Percentiles rank a stretch among this genome's conserved stretches.
Evolutionary conservation across 2,329 filamentous ascomycete species (phyloP).

Genomic region (Chalaropsis ovoidea): DNA sequence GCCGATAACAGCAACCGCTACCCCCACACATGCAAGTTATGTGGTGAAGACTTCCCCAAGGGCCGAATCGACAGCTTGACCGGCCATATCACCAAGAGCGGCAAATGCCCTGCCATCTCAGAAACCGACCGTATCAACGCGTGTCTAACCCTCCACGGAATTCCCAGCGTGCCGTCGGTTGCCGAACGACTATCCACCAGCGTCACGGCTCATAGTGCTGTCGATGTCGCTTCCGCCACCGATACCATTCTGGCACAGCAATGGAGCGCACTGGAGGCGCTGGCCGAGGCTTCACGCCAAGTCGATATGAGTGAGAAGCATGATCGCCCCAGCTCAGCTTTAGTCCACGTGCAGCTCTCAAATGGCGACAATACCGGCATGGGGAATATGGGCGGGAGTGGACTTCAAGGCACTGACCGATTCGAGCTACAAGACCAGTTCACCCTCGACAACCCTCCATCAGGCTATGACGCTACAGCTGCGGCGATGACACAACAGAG

Average conservation of each 20-base stretch:
- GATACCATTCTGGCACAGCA: constrained; percentile 41
- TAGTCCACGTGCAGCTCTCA: constrained; percentile 33
- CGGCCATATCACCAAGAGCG: constrained; percentile 62
- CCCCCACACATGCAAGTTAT: constrained; percentile 79
- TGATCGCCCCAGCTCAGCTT: constrained; percentile 31
- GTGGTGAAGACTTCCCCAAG: constrained; percentile 81
- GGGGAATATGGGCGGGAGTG: constrained; percentile 15
- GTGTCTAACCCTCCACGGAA: constrained; percentile 60
- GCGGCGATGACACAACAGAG: constrained; percentile 21
- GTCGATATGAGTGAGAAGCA: constrained; percentile 57
- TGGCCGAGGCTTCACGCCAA: constrained; percentile 79
- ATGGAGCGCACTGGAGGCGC: constrained; percentile 73
- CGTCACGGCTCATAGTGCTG: constrained; percentile 18
- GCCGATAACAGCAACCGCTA: constrained; percentile 86
- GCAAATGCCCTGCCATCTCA: constrained; percentile 68
- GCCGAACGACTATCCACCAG: constrained; percentile 16
- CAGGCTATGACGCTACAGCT: constrained; percentile 38
- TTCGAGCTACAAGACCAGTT: constrained; percentile 51
- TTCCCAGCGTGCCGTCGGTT: constrained; percentile 38
- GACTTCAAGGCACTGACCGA: constrained; percentile 30
- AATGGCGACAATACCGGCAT: constrained; percentile 17
- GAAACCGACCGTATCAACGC: constrained; percentile 66
- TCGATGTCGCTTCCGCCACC: constrained; percentile 24
- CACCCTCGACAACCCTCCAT: constrained; percentile 46
- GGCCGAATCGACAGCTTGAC: constrained; percentile 75